Conservation (phyloP, 1,139 yeast genomes). For the Kodamaea plutei region DNA sequence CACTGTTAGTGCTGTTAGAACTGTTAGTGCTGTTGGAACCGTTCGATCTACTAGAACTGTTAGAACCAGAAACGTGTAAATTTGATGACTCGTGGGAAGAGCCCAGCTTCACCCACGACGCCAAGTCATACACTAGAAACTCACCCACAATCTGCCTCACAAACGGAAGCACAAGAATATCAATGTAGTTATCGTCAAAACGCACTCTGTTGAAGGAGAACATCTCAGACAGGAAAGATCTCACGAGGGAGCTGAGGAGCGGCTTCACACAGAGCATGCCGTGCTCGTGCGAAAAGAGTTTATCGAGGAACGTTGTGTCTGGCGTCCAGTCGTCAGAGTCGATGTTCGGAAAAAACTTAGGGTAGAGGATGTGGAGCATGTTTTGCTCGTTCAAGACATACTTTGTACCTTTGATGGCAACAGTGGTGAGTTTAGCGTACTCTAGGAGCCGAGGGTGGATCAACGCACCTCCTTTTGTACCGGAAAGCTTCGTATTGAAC, state of each 20-base stretch:
- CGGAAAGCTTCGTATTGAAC: background rate
- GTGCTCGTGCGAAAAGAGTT: slow-evolving; percentile 10
- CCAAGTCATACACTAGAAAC: slow-evolving; percentile 22
- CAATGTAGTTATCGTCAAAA: slow-evolving; percentile 25
- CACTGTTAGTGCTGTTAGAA: too few species aligned
- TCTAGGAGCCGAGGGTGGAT: slow-evolving; percentile 35
- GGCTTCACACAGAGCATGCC: slow-evolving; percentile 15
- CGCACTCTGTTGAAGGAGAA: slow-evolving; percentile 24
- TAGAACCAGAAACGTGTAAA: too few species aligned
- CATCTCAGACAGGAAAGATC: slow-evolving; percentile 16
- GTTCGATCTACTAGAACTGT: too few species aligned
- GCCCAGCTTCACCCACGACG: slow-evolving; percentile 7
- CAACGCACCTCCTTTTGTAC: slow-evolving; percentile 17
- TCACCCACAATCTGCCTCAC: slow-evolving; percentile 31
- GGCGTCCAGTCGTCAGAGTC: slow-evolving; percentile 45
- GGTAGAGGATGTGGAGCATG: slow-evolving; percentile 44
- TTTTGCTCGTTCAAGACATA: slow-evolving; percentile 40
- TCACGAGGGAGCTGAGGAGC: slow-evolving; percentile 18
- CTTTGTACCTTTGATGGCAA: slow-evolving; percentile 41
- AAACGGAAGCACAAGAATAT: slow-evolving; percentile 27
- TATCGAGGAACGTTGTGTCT: slow-evolving; percentile 17
- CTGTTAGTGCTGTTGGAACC: too few species aligned
- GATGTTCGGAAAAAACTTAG: slow-evolving; percentile 43
- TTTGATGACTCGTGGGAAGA: slow-evolving; percentile 7
- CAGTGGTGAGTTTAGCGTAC: slow-evolving; percentile 38